Base-by-base conservation (phyloP, 2,329 filamentous ascomycete genomes). In the Ceratocystis papillata region DNA sequence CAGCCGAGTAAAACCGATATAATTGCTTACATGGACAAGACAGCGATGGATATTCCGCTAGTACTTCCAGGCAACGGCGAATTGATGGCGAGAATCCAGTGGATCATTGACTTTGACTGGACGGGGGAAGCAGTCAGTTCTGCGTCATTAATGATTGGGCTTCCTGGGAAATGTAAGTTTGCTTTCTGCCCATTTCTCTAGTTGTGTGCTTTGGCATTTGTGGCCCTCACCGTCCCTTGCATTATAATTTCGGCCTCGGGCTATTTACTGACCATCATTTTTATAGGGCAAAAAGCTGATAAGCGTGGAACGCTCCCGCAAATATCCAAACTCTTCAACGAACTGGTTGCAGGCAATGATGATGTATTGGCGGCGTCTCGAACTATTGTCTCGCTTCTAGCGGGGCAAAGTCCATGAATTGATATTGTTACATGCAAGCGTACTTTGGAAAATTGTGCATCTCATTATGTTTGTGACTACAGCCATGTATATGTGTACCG, bases 101-200 rank as follows among this genome's bases (percentile, higher is more conserved):
- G 87, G 87, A 77, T 74, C 60, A 84, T 88, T 55, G 74, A 75
- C 1, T 88, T 89, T 71, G 87, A 89, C 73, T 89, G 86, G 87
- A 86, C 86, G 0, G 87, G 87, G 5, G 87, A 89, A 71, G 86
- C 84, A 3, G 80, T 81, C 70, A 88, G 81, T 69, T 77, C 77
- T 57, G 74, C 89, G 17, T 76, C 75, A 3, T 76, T 86, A 10
- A 72, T 82, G 68, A 76, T 84, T 1, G 80, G 81, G 3, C 76
- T 85, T 50, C 86, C 87, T 0, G 78, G 76, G 6, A 83, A 81
- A 72, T 89, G 86, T 89, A 74, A 80, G 85, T 81, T 20, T 65
- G 20, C 20, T 53, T 15, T 53, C 37, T 45, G 30, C 22, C 30
- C 30, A 37, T 41, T 53, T 22, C 33, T 0, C 1, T 33, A 3